Evolutionary conservation across 768 basidiomycete species (phyloP).

Genomic region (Pisolithus microcarpus): DNA sequence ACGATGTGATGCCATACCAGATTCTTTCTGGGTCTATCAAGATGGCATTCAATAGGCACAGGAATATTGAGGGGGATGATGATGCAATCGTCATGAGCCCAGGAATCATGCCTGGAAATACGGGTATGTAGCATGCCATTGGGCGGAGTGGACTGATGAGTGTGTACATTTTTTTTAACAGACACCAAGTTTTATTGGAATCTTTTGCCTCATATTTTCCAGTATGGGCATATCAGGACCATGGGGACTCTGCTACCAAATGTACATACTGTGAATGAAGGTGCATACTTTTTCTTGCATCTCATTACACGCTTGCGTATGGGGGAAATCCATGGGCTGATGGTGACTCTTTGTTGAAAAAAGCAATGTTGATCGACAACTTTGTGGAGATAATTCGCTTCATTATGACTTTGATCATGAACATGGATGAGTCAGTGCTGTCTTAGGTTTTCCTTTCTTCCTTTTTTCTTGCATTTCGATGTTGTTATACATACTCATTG

Average conservation of each 20-base stretch:
- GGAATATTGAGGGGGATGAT: slow-evolving; percentile 29
- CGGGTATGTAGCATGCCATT: slow-evolving; percentile 19
- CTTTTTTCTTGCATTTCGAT: too few relatives aligned
- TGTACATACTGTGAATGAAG: slow-evolving; percentile 70
- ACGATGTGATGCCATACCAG: slow-evolving; percentile 32
- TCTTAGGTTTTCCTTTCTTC: neutral
- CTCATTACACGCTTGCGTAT: neutral
- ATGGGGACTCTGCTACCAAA: slow-evolving; percentile 15
- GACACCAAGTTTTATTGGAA: slow-evolving; percentile 46
- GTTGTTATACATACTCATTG: too few relatives aligned
- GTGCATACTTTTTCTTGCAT: slow-evolving; percentile 33
- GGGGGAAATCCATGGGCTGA: neutral
- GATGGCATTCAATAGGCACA: slow-evolving; percentile 48
- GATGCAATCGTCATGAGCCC: slow-evolving; percentile 38
- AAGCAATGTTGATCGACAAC: slow-evolving; percentile 43
- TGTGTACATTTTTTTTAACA: slow-evolving; percentile 9
- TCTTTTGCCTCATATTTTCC: slow-evolving; percentile 56
- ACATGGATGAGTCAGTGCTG: slow-evolving; percentile 50
- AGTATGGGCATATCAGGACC: slow-evolving; percentile 41
- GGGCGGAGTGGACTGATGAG: too few relatives aligned
- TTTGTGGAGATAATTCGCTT: slow-evolving; percentile 64
- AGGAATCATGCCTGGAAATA: slow-evolving; percentile 56
- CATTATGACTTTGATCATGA: slow-evolving; percentile 58
- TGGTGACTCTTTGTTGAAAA: neutral
- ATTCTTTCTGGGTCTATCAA: slow-evolving; percentile 61